These are phyloP conservation scores for Paxillus involutus DNA, from an alignment of 768 basidiomycete species.

Conservation along the genomic window DNA sequence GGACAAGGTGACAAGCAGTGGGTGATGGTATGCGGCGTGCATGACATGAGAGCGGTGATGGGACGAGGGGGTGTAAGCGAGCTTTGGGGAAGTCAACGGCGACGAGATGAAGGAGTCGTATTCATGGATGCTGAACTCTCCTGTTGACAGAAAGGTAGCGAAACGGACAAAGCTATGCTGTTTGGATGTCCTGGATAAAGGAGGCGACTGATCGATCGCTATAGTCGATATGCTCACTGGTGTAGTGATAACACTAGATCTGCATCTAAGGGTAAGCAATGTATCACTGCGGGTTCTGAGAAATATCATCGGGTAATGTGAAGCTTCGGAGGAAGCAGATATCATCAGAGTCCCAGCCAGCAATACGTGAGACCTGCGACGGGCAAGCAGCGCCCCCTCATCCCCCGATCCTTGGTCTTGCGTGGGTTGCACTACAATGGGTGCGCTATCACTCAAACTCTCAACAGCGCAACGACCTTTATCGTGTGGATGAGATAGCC, in stretches of 20 bases:
- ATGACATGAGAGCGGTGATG: constrained; percentile 48
- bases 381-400: constrained; percentile 5
- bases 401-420: neutral
- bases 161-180: constrained; percentile 41
- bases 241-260: constrained; percentile 33
- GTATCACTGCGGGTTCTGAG: constrained; percentile 20
- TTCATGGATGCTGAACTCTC: constrained; percentile 62
- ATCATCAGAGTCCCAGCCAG: constrained; percentile 63
- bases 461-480: constrained; percentile 65
- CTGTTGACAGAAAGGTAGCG: constrained; percentile 63
- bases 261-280: constrained; percentile 44
- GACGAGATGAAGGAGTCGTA: constrained; percentile 47
- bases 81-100: constrained; percentile 38
- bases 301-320: constrained; percentile 19
- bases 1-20: constrained; percentile 72
- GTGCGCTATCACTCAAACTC: constrained; percentile 24
- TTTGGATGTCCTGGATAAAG: constrained; percentile 33
- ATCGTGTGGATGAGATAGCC: constrained; percentile 19
- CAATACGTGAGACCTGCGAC: constrained; percentile 42
- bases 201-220: constrained; percentile 74
- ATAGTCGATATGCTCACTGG: constrained; percentile 57
- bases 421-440: neutral
- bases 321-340: constrained; percentile 46
- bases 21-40: constrained; percentile 76
- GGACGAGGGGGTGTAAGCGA: constrained; percentile 47